These are phyloP conservation scores for Zymoseptoria passerinii DNA, from an alignment of 2,329 filamentous ascomycete genomes.

Conservation along the genomic window DNA sequence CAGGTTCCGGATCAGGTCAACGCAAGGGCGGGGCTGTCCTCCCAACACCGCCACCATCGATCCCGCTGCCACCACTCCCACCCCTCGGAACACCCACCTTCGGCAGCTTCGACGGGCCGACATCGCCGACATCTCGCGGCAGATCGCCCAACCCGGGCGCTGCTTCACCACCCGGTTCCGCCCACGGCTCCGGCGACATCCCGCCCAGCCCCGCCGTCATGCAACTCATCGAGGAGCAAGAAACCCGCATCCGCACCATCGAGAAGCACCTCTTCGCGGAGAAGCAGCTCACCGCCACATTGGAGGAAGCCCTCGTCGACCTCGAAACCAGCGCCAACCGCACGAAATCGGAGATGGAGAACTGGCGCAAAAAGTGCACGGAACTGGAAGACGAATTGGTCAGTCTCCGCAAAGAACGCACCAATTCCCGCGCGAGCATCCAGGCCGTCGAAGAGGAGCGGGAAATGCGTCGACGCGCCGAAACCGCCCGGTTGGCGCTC, in stretches of 20 bases:
- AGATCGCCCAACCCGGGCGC: conserved; percentile 53
- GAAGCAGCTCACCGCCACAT: conserved; percentile 87
- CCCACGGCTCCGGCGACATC: conserved; percentile 56
- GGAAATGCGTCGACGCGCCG: conserved; percentile 81
- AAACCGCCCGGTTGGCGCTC: conserved; percentile 77
- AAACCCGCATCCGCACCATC: conserved; percentile 87
- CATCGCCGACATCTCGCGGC: conserved; percentile 43
- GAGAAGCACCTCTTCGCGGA: conserved; percentile 95
- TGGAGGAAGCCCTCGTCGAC: conserved; percentile 92
- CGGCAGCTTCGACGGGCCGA: conserved; percentile 34
- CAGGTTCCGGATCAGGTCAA: conserved; percentile 53
- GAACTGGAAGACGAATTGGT: conserved; percentile 66
- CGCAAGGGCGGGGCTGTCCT: conserved; percentile 82
- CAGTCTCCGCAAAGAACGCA: conserved; percentile 52
- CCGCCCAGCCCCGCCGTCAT: conserved; percentile 57
- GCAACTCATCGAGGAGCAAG: conserved; percentile 87
- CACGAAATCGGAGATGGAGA: conserved; percentile 81
- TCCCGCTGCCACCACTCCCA: conserved; percentile 89
- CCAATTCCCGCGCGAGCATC: conserved; percentile 54
- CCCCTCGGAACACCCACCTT: conserved; percentile 38
- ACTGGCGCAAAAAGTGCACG: conserved; percentile 78
- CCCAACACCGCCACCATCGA: conserved; percentile 87
- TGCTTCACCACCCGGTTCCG: conserved; percentile 51
- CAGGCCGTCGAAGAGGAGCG: conserved; percentile 95
- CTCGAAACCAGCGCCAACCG: conserved; percentile 87